Evolutionary conservation across 345 rosid genomes (phyloP), one percentile per base, ranked within the genome.

Genomic region (Salix exigua): DNA sequence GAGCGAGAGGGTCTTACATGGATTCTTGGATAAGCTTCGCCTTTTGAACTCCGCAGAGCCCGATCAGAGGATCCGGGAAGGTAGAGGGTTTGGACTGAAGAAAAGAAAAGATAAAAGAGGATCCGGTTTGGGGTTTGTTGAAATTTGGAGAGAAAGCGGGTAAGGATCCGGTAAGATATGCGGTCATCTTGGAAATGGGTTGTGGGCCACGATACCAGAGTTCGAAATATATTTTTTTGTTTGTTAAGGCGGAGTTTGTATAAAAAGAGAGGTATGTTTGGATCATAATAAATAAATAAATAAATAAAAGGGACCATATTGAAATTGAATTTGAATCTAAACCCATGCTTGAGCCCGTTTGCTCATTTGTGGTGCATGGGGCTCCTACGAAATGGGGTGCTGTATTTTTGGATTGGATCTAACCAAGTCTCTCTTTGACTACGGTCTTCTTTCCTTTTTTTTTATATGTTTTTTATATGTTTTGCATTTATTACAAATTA

Each of bases 1-100:
- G 68, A 77, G 53, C 51, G 26, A 25, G 71, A 48, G 68, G 62
- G 31, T 53, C 77, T 74, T 75, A 72, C 79, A 42, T 30, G 75
- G 73, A 62, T 74, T 75, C 46, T 19, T 51, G 64, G 60, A 46
- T 68, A 75, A 75, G 71, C 19, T 64, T 55, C 16, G 8, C 17
- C 2, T 58, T 58, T 58, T 58, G 63, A 58, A n/a, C 23, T 23
- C 63, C 28, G 23, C 14, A 58, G 63, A 64, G 38, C 38, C 21
- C 84, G 86, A 89, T 82, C 84, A 81, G 89, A 84, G 87, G 93
- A 87, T 88, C 93, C 93, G 93, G 78, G 40, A 60, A 79, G 78
- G 81, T 77, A 75, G 75, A 37, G 78, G 81, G 83, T 65, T 67
- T 70, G 31, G 73, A 76, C 40, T 74, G 66, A 67, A 75, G 42